Evolutionary conservation across 495 filamentous ascomycete species (phyloP).

Genomic region (Aspergillus sparsus): DNA sequence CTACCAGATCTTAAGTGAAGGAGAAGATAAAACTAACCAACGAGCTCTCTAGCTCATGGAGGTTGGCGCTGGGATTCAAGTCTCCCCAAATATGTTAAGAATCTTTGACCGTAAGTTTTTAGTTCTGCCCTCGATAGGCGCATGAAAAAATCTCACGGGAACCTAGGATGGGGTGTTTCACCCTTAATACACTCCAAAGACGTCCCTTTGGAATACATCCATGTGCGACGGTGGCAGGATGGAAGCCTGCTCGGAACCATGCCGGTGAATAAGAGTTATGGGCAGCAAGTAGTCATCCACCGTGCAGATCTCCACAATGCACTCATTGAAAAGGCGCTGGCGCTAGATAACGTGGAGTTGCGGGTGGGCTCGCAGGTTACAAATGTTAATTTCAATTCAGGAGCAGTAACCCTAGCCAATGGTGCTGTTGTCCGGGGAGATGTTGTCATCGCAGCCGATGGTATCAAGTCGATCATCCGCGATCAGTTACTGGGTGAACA

Average conservation of each 20-base stretch:
- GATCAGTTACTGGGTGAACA: conserved; percentile 32
- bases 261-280: conserved; percentile 45
- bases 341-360: conserved; percentile 39
- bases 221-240: conserved; percentile 46
- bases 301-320: conserved; percentile 49
- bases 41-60: conserved; percentile 44
- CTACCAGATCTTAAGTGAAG: background rate
- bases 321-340: conserved; percentile 39
- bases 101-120: conserved; percentile 58
- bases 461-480: conserved; percentile 47
- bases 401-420: conserved; percentile 36
- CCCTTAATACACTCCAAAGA: conserved; percentile 43
- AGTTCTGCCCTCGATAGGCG: too few relatives aligned
- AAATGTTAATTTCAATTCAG: conserved; percentile 33
- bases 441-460: conserved; percentile 49
- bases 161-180: conserved; percentile 44
- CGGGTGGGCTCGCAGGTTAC: conserved; percentile 38
- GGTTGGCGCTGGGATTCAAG: conserved; percentile 78
- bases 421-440: conserved; percentile 41
- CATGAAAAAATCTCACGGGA: conserved; percentile 5
- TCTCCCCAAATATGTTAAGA: conserved; percentile 74
- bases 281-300: conserved; percentile 46
- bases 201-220: conserved; percentile 44
- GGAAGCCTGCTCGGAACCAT: conserved; percentile 39
- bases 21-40: conserved; percentile 11